Percentiles rank a stretch among this genome's conserved stretches.
These are phyloP conservation scores for Coelastrella sp. DNA, from an alignment of 139 green algal genomes.

Conservation along the genomic window DNA sequence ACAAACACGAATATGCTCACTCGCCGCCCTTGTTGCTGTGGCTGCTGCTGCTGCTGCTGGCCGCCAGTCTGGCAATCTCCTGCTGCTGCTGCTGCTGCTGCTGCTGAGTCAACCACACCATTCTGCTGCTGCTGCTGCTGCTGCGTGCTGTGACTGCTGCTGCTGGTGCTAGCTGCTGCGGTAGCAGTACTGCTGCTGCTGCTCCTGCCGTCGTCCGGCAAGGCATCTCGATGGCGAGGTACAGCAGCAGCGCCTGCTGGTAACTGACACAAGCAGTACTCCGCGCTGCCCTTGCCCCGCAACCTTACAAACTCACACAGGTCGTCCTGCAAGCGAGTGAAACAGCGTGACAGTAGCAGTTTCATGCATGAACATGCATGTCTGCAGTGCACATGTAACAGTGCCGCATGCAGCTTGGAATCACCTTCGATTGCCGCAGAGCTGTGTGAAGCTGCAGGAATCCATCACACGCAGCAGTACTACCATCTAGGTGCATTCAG, in stretches of 20 bases:
- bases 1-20: conserved; percentile 49
- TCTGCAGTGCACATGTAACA: no score
- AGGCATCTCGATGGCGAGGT: conserved; percentile 63
- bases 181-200: not conserved
- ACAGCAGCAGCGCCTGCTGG: conserved; percentile 49
- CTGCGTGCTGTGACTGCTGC: not conserved
- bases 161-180: conserved; percentile 5
- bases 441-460: no score
- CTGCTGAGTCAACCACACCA: not conserved
- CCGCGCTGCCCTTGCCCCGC: conserved; percentile 45
- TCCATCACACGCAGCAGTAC: no score
- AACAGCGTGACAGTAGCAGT: not conserved
- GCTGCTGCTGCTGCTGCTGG: conserved; percentile 58
- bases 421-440: no score
- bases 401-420: no score
- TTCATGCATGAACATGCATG: no score
- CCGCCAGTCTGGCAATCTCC: not conserved
- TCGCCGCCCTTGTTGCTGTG: conserved; percentile 25
- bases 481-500: no score
- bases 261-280: conserved; percentile 66
- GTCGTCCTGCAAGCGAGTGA: conserved; percentile 55
- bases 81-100: not conserved
- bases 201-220: conserved; percentile 66
- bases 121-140: not conserved
- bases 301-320: conserved; percentile 59